Base-by-base conservation (phyloP, 75 land plant species). In the Gnetum montanum region DNA sequence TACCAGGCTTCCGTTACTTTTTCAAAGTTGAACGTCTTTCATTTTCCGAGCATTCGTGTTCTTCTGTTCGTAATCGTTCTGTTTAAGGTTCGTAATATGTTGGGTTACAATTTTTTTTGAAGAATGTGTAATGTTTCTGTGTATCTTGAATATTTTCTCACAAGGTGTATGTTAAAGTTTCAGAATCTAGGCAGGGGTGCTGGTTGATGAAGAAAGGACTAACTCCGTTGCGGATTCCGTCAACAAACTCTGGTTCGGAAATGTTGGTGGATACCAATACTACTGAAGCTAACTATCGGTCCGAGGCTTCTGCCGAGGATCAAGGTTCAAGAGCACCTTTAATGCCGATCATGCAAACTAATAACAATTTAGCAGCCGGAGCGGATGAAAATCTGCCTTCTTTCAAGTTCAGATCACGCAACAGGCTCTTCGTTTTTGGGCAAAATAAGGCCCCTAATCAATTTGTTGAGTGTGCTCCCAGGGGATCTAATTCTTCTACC, bases 201-300 rank as follows among this genome's bases (percentile, higher is more conserved):
- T n/a, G n/a, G n/a, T n/a, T n/a, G n/a, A 52, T 52, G 55, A 52
- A 31, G 55, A 52, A 52, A 52, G 35, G 36, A 6, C 20, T 33
- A 16, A 31, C 55, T 20, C 55, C 55, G 6, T 25, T 52, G 10
- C 55, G 55, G 3, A 31, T 52, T 31, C 55, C 55, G 31, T 2
- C 4, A 31, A 52, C 24, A 24, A 52, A 52, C 55, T 52, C 55
- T 5, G 36, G 36, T 1, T 31, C 23, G 20, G 33, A 52, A 52
- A 52, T 52, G 34, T 52, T 52, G 5, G 11, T 24, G 4, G 55
- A 52, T 18, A 30, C 7, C 8, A 19, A n/a, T 33, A 31, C 16
- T 52, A 52, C 33, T 18, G 55, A 52, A 31, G 53, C 33, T 50
- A 50, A 30, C 16, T 20, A 8, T 49, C 3, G n/a, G n/a, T 8